These are phyloP conservation scores for Fusarium gaditjirri DNA, from an alignment of 2,329 filamentous ascomycete species.

Conservation along the genomic window DNA sequence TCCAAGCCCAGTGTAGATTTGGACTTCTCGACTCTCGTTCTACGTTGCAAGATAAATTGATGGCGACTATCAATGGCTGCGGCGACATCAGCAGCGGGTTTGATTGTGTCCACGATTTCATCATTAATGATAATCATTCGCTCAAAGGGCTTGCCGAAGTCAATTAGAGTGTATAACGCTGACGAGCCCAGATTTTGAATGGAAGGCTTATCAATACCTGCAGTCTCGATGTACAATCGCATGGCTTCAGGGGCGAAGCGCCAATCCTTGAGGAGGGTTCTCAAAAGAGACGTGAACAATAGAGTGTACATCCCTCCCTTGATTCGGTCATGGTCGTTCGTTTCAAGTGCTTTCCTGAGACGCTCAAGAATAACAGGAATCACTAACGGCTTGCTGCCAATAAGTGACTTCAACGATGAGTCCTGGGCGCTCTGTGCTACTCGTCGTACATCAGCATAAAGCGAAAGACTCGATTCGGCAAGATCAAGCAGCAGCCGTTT, in stretches of 20 bases:
- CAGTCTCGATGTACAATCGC: conserved; percentile 88
- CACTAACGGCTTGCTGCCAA: conserved; percentile 87
- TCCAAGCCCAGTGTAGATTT: conserved; percentile 85
- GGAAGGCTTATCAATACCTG: conserved; percentile 90
- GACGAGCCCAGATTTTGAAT: conserved; percentile 89
- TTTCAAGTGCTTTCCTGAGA: conserved; percentile 80
- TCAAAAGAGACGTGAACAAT: conserved; percentile 86
- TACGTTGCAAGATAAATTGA: conserved; percentile 78
- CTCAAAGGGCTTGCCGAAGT: conserved; percentile 90
- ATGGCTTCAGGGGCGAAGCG: conserved; percentile 92
- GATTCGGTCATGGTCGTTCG: conserved; percentile 87
- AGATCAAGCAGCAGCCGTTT: conserved; percentile 86
- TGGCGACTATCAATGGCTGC: conserved; percentile 69
- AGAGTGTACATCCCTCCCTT: conserved; percentile 95
- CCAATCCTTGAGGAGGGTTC: conserved; percentile 92
- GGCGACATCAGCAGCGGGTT: conserved; percentile 72
- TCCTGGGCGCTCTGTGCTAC: conserved; percentile 93
- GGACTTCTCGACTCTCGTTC: conserved; percentile 81
- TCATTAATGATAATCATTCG: conserved; percentile 85
- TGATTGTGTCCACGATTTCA: conserved; percentile 75
- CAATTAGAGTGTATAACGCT: conserved; percentile 85
- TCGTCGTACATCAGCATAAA: conserved; percentile 95
- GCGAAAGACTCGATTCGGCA: conserved; percentile 86
- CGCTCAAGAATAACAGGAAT: conserved; percentile 87
- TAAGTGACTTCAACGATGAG: conserved; percentile 89